Percentiles rank a stretch among this genome's conserved stretches.
Evolutionary conservation across 495 filamentous ascomycete species (phyloP).

Genomic region (Neurospora intermedia): DNA sequence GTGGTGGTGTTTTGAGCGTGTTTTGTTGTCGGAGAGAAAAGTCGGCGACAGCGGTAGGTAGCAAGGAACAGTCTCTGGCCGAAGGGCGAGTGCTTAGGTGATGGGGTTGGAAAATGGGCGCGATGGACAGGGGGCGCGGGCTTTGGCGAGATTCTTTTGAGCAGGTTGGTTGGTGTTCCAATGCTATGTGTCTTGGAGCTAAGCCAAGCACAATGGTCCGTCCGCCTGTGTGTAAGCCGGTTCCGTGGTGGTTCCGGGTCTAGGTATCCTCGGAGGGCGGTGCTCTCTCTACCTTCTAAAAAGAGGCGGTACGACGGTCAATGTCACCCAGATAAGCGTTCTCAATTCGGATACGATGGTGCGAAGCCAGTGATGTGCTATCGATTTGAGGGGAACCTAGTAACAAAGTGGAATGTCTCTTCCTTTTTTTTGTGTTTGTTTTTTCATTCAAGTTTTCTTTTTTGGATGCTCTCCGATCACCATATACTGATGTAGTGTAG

Average conservation of each 20-base stretch:
- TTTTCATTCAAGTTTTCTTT: background rate
- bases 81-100: background rate
- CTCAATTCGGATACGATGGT: background rate
- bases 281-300: background rate
- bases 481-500: too few species aligned
- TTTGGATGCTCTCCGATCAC: background rate
- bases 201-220: background rate
- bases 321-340: background rate
- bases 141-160: background rate
- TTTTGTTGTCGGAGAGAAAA: background rate
- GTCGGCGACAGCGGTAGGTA: background rate
- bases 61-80: background rate
- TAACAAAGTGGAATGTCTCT: background rate
- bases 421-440: too few species aligned
- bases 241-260: background rate
- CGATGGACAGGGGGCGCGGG: background rate
- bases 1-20: background rate
- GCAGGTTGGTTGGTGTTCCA: background rate
- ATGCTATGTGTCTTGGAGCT: background rate
- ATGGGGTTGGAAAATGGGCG: background rate
- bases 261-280: background rate
- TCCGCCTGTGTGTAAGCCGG: background rate
- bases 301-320: background rate
- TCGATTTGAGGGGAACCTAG: background rate
- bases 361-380: background rate